phyloP scores from a whole-genome alignment of 73 alveolate genomes.

The Loxodes magnus region DNA sequence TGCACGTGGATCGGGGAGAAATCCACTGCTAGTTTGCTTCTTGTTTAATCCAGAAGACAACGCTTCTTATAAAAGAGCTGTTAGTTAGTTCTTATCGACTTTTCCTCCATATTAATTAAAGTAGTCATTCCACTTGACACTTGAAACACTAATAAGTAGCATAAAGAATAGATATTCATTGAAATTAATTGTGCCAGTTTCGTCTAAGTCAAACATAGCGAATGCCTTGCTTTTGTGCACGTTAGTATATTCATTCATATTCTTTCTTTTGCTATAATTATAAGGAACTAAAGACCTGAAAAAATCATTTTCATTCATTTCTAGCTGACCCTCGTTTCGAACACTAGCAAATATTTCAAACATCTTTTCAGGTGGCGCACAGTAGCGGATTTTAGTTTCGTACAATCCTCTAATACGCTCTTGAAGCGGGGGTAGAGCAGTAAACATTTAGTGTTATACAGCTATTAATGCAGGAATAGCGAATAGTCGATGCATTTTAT shows the following conservation, averaged over 20 bases:
- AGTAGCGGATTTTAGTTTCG: conserved; percentile 58
- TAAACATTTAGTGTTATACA: no score
- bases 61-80: conserved; percentile 21
- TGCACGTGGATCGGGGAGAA: conserved; percentile 40
- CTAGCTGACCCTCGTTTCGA: conserved; percentile 26
- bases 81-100: conserved; percentile 15
- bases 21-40: conserved; percentile 19
- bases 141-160: conserved; percentile 29
- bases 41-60: conserved; percentile 32
- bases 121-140: conserved; percentile 14
- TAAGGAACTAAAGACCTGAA: conserved; percentile 51
- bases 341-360: conserved; percentile 50
- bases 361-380: conserved; percentile 57
- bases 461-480: no score
- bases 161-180: conserved; percentile 60
- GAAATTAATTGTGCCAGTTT: conserved; percentile 41
- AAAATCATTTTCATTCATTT: conserved; percentile 47
- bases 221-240: conserved; percentile 17
- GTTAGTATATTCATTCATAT: conserved; percentile 26
- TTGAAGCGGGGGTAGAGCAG: conserved; percentile 27
- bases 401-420: conserved; percentile 55
- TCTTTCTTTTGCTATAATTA: conserved; percentile 20
- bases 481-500: no score
- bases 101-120: conserved; percentile 10
- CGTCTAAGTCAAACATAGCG: conserved; percentile 31